Evolutionary conservation across 176 grass and related monocot species (phyloP), one percentile per base, ranked within the genome.

Genomic region (Elymus sibiricus): DNA sequence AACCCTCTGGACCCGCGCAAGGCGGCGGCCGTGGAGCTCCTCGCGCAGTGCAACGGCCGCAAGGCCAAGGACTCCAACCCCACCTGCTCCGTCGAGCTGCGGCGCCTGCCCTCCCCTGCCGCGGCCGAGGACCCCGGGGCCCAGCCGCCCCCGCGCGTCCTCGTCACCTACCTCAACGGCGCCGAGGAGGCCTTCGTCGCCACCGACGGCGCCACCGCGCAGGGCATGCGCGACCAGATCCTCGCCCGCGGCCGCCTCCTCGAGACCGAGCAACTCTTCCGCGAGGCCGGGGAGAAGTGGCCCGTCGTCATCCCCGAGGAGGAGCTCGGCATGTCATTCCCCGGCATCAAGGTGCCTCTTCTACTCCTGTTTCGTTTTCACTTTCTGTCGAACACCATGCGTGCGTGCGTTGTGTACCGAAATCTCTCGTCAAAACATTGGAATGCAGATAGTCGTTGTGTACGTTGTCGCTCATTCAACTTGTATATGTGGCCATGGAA

Each of bases 11-110:
- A 95, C 79, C 93, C 96, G 63, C 93, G 91, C 37, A 94, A 98
- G 93, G 90, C 93, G 32, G 96, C 93, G 38, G 92, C 88, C 34
- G 93, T 95, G 74, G 96, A 98, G 91, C 88, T 98, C 24, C 88
- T 98, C 37, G 96, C 96, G 29, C 96, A 95, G 84, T 98, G 96
- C 90, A 95, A 94, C 46, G 89, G 88, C 51, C 93, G 96, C 78
- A 94, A 95, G 92, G 96, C 96, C 58, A 94, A 95, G 93, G 91
- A 95, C 77, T 95, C 96, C 53, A 98, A 98, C 79, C 96, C 91
- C 3, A 66, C 93, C 43, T 98, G 96, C 93, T 89, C 91, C 76
- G 91, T 98, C 84, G 96, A 98, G 86, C 91, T 98, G 32, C 96
- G 94, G 27, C 91, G 96, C 55, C 91, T 91, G 53, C 85, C 96